phyloP scores from a whole-genome alignment of 2,329 filamentous ascomycete species.

The Blumeriella jaapii region DNA sequence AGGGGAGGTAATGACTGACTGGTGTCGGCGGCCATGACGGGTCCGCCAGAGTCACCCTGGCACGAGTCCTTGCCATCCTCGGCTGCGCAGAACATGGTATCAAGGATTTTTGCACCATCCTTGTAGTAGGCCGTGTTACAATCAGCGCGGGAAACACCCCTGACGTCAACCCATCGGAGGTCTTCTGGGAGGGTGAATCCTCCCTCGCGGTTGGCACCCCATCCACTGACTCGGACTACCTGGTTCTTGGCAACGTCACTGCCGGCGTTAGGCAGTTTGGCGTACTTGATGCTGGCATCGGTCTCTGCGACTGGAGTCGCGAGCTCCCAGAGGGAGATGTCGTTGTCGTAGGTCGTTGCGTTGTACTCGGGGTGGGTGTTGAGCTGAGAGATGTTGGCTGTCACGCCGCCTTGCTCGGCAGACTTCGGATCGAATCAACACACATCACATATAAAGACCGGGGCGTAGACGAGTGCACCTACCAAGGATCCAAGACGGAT shows the following conservation, averaged over 20 bases:
- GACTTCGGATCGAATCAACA: not conserved
- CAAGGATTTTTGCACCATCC: not conserved
- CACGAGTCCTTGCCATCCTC: not conserved
- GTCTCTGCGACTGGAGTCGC: not conserved
- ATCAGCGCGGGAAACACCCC: not conserved
- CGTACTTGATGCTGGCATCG: not conserved
- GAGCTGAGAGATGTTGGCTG: not conserved
- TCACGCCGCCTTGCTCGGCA: not conserved
- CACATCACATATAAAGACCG: not conserved
- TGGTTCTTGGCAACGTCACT: not conserved
- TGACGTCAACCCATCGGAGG: not conserved
- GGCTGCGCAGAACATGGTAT: not conserved
- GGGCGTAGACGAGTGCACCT: not conserved
- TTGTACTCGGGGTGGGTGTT: not conserved
- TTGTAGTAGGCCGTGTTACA: not conserved
- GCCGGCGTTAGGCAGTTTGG: not conserved
- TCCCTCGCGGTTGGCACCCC: not conserved
- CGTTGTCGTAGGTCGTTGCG: not conserved
- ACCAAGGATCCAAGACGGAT: not conserved
- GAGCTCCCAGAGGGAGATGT: not conserved
- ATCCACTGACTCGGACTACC: not conserved
- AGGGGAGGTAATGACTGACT: not conserved
- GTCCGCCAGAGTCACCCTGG: not conserved
- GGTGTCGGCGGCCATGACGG: not conserved
- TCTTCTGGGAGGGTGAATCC: not conserved